A percentile compares a stretch with the other conserved stretches of the same genome.
Conservation (phyloP, 2,329 filamentous ascomycete genomes). For the Apiospora rasikravindrae region DNA sequence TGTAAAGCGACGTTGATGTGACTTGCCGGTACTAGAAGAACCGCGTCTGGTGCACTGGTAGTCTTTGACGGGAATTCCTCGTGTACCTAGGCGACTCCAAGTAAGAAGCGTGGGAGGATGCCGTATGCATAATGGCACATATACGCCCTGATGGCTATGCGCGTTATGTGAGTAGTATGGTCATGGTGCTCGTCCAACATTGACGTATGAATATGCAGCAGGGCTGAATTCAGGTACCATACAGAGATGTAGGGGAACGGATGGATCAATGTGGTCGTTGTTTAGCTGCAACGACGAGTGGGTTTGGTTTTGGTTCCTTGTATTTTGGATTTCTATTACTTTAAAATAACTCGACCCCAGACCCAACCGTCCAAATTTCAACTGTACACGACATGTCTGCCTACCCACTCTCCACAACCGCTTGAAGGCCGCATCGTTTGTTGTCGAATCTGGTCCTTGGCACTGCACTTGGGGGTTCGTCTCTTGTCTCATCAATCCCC, state of each 20-base stretch:
- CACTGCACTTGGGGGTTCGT: slow-evolving; percentile 1
- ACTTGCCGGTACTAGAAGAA: background rate
- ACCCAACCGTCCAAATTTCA: slow-evolving; percentile 13
- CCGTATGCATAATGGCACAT: background rate
- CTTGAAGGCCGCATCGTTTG: background rate
- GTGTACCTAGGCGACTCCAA: background rate
- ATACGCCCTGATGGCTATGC: background rate
- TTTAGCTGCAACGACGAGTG: background rate
- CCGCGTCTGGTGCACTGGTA: background rate
- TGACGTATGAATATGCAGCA: background rate
- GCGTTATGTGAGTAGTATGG: background rate
- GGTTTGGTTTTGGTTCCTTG: slow-evolving; percentile 7
- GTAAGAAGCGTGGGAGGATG: background rate
- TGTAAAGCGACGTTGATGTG: background rate
- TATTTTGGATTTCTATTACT: slow-evolving; percentile 30
- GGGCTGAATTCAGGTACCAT: slow-evolving; percentile 1
- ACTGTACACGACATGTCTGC: slow-evolving; percentile 10
- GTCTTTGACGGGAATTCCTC: background rate
- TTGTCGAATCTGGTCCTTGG: background rate
- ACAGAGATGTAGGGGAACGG: slow-evolving; percentile 4
- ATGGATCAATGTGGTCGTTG: background rate
- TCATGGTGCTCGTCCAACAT: background rate
- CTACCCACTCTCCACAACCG: slow-evolving; percentile 8
- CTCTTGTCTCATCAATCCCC: slow-evolving; percentile 3
- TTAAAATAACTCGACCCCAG: slow-evolving; percentile 26